Base-by-base conservation (phyloP, 768 basidiomycete species). In the Scleroderma bovista region DNA sequence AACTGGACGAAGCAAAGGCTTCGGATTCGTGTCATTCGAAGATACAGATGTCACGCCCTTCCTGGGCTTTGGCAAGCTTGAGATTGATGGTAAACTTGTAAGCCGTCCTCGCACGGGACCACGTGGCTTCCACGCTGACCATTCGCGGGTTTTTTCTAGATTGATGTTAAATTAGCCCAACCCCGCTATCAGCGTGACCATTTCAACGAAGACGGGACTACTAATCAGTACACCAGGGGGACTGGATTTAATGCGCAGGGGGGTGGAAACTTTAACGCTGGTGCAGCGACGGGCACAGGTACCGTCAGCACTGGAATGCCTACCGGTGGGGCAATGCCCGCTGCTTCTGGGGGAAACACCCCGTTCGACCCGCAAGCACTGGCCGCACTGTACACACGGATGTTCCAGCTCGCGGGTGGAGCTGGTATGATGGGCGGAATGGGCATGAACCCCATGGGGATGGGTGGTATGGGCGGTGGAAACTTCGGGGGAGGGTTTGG, bases 91-190 rank as follows among this genome's bases (percentile, higher is more conserved):
- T 15, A 96, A 97, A 75, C 70, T 92, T 66, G 96, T 97, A 56
- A 55, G 88, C 72, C 31, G 39, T 26, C 19, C 33, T 44, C n/a
- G 17, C 15, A 20, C 33, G 10, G 41, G 8, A 8, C 26, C 6
- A 2, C n/a, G 42, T 17, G 36, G 23, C 2, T 2, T 12, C 3
- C 7, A 8, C 16, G 26, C 33, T 58, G 42, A 57, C 29, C 26
- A 39, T 9, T 24, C 32, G 44, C 19, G 39, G 29, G 39, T n/a
- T 7, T 32, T 46, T 47, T 38, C 2, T 52, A 97, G 95, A 94
- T 99, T 59, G 96, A 98, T 63, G 93, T 98, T 41, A 98, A 97
- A 69, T 78, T 93, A 41, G 96, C 95, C 1, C 93, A 96, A 65
- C 93, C 94, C 3, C 80, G 93, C 40, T 86, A 83, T 60, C 86